Evolutionary conservation across 495 filamentous ascomycete genomes (phyloP).

Genomic region (Podospora fimiseda): DNA sequence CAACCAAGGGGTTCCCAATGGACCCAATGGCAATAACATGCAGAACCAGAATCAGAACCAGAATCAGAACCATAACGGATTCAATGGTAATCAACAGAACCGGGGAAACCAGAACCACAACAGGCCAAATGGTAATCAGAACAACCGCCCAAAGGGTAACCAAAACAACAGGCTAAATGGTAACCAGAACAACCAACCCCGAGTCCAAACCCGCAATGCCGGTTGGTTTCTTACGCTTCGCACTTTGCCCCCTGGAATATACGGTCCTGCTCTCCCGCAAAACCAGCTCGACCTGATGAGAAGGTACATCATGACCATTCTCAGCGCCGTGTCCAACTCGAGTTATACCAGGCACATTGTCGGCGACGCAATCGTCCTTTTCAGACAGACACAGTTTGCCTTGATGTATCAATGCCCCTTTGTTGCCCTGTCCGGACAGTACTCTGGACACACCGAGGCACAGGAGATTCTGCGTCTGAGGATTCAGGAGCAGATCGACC

Average conservation of each 20-base stretch:
- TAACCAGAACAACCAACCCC: background rate
- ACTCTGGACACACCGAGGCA: background rate
- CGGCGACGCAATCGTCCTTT: background rate
- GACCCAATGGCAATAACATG: too few relatives aligned
- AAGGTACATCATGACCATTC: background rate
- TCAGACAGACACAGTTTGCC: background rate
- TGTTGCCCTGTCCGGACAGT: background rate
- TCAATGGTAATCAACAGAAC: background rate
- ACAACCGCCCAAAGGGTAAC: background rate
- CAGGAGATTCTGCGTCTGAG: background rate
- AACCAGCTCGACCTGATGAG: slow-evolving; percentile 1
- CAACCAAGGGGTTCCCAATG: too few relatives aligned
- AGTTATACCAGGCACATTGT: background rate
- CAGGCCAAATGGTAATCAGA: background rate
- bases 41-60: background rate
- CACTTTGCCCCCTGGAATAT: slow-evolving; percentile 25
- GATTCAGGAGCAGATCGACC: background rate
- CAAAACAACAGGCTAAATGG: background rate
- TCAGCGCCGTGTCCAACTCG: background rate
- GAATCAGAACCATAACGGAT: background rate
- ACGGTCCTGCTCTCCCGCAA: slow-evolving; percentile 28
- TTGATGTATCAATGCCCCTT: background rate
- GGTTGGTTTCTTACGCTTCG: background rate
- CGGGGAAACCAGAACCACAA: background rate
- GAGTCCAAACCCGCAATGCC: background rate